Conservation (phyloP, 2,329 filamentous ascomycete species). For the Zelopaecilomyces penicillatus region DNA sequence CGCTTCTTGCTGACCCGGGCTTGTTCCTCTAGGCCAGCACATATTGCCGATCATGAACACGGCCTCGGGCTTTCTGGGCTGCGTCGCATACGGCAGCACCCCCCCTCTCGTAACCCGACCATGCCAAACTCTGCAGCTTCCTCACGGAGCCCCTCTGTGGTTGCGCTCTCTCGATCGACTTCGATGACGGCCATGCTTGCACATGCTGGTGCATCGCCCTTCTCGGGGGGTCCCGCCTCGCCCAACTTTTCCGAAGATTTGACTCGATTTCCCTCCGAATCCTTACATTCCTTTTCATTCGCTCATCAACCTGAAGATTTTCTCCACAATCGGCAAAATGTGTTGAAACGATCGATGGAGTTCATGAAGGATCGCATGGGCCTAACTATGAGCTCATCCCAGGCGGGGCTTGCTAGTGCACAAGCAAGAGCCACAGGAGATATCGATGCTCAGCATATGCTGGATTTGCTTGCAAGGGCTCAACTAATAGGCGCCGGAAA, state of each 20-base stretch:
- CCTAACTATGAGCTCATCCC: slow-evolving; percentile 59
- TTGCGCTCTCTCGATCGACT: slow-evolving; percentile 54
- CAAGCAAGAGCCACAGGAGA: slow-evolving; percentile 78
- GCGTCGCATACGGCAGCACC: slow-evolving; percentile 83
- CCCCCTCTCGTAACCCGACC: slow-evolving; percentile 52
- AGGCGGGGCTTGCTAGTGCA: slow-evolving; percentile 69
- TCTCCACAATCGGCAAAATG: slow-evolving; percentile 83
- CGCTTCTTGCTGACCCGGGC: slow-evolving; percentile 17
- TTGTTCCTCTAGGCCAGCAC: slow-evolving; percentile 55
- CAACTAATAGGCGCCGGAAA: slow-evolving; percentile 67
- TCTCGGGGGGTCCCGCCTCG: slow-evolving; percentile 57
- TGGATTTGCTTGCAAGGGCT: slow-evolving; percentile 76
- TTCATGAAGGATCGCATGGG: slow-evolving; percentile 92
- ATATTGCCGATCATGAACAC: slow-evolving; percentile 81
- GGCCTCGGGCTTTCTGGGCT: slow-evolving; percentile 78
- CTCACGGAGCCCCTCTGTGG: slow-evolving; percentile 50
- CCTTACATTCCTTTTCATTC: slow-evolving; percentile 96
- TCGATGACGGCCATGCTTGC: slow-evolving; percentile 63
- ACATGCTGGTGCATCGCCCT: slow-evolving; percentile 43
- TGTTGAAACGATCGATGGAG: slow-evolving; percentile 86
- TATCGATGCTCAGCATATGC: slow-evolving; percentile 79
- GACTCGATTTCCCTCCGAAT: slow-evolving; percentile 87
- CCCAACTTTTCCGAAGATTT: slow-evolving; percentile 82
- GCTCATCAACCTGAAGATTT: slow-evolving; percentile 90
- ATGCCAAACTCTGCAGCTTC: slow-evolving; percentile 54